Conservation (phyloP, 2,329 filamentous ascomycete species). For the Sporothrix dimorphospora region DNA sequence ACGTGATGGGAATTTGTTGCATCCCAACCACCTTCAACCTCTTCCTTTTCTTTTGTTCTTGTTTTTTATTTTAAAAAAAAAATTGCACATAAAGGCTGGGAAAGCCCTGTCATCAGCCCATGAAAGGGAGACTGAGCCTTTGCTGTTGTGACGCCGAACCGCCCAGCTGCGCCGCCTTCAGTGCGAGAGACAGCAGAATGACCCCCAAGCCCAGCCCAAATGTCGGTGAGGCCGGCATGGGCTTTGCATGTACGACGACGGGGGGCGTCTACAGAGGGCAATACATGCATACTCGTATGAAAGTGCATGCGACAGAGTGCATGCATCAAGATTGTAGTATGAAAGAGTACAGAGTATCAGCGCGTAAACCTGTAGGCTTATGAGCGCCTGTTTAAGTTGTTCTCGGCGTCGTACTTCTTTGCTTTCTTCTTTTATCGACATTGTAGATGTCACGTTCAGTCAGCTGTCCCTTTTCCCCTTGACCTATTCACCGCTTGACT, state of each 20-base stretch:
- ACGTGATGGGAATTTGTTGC: background rate
- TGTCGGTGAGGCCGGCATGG: constrained; percentile 25
- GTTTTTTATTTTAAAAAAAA: background rate
- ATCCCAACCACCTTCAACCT: constrained; percentile 3
- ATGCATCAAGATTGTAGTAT: background rate
- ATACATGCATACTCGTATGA: background rate
- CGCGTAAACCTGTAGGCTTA: background rate
- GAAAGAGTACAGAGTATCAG: background rate
- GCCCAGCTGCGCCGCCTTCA: background rate
- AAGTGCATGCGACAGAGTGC: background rate
- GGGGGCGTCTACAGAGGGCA: background rate
- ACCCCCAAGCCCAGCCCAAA: constrained; percentile 10
- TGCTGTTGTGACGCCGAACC: background rate
- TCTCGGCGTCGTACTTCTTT: background rate
- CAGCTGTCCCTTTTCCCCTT: background rate
- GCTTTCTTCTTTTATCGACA: background rate
- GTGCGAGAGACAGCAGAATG: background rate
- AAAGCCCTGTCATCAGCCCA: background rate
- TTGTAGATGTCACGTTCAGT: constrained; percentile 6
- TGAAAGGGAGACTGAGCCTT: constrained; percentile 12
- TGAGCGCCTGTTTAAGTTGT: background rate
- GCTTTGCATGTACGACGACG: constrained; percentile 15
- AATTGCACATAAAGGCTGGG: background rate
- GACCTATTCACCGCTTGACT: constrained; percentile 20
- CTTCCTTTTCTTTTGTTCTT: background rate